Evolutionary conservation across 495 filamentous ascomycete genomes (phyloP), one percentile per base, ranked within the genome.

Genomic region (Trichoderma orchidacearum): DNA sequence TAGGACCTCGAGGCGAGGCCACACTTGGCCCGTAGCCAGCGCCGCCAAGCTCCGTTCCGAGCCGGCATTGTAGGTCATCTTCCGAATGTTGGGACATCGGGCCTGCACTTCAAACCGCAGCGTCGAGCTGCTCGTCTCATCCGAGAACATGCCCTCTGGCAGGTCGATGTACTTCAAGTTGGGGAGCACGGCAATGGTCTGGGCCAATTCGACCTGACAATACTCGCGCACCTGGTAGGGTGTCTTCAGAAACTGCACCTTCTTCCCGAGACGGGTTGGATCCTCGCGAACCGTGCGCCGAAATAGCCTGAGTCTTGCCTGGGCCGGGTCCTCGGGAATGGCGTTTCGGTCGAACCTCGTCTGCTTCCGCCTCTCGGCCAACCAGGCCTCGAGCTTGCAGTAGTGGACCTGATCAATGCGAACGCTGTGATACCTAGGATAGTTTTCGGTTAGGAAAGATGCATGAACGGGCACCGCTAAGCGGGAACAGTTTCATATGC

Each of bases 181-280:
- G 18, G 88, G 87, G n/a, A 87, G 72, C 0, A 93, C 86, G 31
- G 87, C 88, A 34, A 96, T 84, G 21, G 85, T 88, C 41, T 89
- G 81, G 15, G 93, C 93, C 54, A 96, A 80, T 57, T 89, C 85
- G 32, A 86, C 75, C 67, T 90, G 90, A 72, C 80, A 86, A 6
- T 85, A 85, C 70, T 96, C 92, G 41, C 93, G 83, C 48, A 89
- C 85, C 93, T 96, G 96, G 68, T 96, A 97, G n/a, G 93, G 88
- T 62, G 87, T 85, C 71, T 95, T 92, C 55, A 98, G 72, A 56
- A 84, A 87, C 58, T 85, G 71, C 11, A 96, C 87, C 27, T 78
- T 72, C 5, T 71, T 66, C 0, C 81, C 89, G 15, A 93, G 72
- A 30, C 73, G 71, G 8, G 76, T 75, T 25, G 77, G 76, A 29